phyloP scores from a whole-genome alignment of 768 basidiomycete species.

The Rhodotorula kratochvilovae region DNA sequence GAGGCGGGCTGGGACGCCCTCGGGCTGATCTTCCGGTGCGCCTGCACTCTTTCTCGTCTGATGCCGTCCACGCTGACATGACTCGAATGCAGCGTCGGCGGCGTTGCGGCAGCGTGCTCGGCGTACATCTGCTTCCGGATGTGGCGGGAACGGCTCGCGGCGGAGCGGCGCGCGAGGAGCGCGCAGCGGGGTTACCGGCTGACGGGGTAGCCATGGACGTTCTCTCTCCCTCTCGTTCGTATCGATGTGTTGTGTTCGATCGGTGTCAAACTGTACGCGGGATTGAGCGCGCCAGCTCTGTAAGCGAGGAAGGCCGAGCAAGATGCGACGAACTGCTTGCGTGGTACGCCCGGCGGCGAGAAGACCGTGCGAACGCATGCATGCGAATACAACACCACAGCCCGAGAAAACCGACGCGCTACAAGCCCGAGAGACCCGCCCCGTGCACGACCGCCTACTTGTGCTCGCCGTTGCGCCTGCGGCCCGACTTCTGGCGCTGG shows the following conservation, averaged over 20 bases:
- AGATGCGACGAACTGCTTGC: no score
- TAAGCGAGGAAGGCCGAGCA: no score
- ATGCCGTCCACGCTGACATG: neutral
- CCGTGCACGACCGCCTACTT: neutral
- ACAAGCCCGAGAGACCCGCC: neutral
- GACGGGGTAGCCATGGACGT: neutral
- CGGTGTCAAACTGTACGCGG: neutral
- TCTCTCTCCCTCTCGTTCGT: neutral
- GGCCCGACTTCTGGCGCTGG: conserved; percentile 12
- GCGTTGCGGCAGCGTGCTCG: conserved; percentile 25
- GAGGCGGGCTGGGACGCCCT: conserved; percentile 23
- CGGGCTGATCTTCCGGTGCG: conserved; percentile 36
- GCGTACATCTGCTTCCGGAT: conserved; percentile 25
- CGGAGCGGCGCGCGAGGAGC: neutral
- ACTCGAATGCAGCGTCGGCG: conserved; percentile 21
- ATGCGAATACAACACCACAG: neutral
- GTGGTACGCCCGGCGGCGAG: no score
- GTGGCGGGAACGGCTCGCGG: conserved; percentile 10
- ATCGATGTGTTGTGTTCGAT: neutral
- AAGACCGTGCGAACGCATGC: neutral
- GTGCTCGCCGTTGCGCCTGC: conserved; percentile 19
- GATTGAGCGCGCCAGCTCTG: no score
- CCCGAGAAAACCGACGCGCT: neutral
- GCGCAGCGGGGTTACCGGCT: neutral
- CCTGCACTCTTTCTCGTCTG: neutral